These are phyloP conservation scores for Beauveria sp. DNA, from an alignment of 2,329 filamentous ascomycete genomes.

Conservation along the genomic window DNA sequence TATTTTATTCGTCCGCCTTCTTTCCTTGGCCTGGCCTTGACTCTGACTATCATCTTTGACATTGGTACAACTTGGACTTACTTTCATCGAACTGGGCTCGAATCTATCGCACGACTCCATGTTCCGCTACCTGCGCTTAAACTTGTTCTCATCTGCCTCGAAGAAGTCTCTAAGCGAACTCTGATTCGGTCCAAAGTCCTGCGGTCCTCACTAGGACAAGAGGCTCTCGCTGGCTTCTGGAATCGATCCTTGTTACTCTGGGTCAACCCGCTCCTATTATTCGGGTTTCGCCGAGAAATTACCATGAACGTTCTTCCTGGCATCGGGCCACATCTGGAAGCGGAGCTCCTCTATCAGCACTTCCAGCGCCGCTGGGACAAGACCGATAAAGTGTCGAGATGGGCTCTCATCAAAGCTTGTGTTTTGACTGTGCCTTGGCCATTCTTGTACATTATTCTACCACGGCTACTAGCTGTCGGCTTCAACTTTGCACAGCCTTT, in stretches of 20 bases:
- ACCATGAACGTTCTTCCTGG: not conserved
- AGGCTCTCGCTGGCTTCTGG: slow-evolving; percentile 17
- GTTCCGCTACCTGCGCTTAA: slow-evolving; percentile 21
- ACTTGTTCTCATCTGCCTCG: slow-evolving; percentile 21
- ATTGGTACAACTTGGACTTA: slow-evolving; percentile 24
- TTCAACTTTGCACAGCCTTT: slow-evolving; percentile 9
- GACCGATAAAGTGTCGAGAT: not conserved
- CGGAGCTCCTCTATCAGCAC: not conserved
- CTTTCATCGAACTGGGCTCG: slow-evolving; percentile 21
- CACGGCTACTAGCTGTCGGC: not conserved
- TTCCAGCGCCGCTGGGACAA: not conserved
- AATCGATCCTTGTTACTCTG: slow-evolving; percentile 1
- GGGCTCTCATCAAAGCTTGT: not conserved
- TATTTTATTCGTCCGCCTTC: slow-evolving; percentile 24
- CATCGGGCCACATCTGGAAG: not conserved
- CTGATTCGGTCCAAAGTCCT: slow-evolving; percentile 1
- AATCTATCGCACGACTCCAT: slow-evolving; percentile 20
- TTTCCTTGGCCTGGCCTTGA: slow-evolving; percentile 24
- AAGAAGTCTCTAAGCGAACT: slow-evolving; percentile 23
- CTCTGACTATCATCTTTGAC: slow-evolving; percentile 26
- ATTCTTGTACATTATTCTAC: not conserved
- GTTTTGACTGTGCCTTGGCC: not conserved
- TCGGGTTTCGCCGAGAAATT: not conserved
- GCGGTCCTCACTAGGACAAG: slow-evolving; percentile 12
- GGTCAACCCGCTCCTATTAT: not conserved